Percentiles rank a stretch among this genome's conserved stretches.
Evolutionary conservation across 768 basidiomycete genomes (phyloP).

Genomic region (Hypsizygus marmoreus): DNA sequence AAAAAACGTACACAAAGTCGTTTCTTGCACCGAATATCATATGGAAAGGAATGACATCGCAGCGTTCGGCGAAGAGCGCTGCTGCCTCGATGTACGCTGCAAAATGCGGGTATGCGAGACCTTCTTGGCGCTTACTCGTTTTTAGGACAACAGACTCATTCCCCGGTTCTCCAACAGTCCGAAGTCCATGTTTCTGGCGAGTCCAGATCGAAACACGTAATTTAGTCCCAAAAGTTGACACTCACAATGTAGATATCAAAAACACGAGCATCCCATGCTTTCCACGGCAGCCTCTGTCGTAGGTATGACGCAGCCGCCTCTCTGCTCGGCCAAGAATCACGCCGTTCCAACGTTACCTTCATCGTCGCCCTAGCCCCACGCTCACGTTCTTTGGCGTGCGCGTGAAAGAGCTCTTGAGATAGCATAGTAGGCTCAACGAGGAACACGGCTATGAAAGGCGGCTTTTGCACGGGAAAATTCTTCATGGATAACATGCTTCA

Average conservation of each 20-base stretch:
- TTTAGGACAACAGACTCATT: constrained; percentile 11
- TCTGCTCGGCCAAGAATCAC: constrained; percentile 25
- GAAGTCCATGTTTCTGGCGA: constrained; percentile 18
- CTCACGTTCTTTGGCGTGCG: constrained; percentile 17
- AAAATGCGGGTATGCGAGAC: constrained; percentile 17
- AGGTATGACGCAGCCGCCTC: constrained; percentile 29
- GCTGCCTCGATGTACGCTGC: constrained; percentile 17
- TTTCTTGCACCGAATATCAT: constrained; percentile 18
- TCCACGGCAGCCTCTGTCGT: constrained; percentile 26
- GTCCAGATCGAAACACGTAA: background rate
- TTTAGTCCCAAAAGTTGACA: background rate
- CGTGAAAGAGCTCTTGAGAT: constrained; percentile 25
- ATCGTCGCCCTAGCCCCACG: constrained; percentile 16
- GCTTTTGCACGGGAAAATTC: constrained; percentile 9
- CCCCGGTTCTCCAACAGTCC: constrained; percentile 1
- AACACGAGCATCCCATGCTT: constrained; percentile 30
- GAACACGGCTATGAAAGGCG: constrained; percentile 26
- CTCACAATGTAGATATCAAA: constrained; percentile 28
- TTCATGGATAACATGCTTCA: constrained; percentile 20
- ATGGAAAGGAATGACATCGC: constrained; percentile 17
- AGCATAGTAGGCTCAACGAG: constrained; percentile 36
- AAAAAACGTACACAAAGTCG: constrained; percentile 20
- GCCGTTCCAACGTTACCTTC: constrained; percentile 23
- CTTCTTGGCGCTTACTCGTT: constrained; percentile 17
- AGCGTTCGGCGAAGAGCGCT: constrained; percentile 14